These are phyloP conservation scores for Verticillium klebahnii DNA, from an alignment of 2,329 filamentous ascomycete species.

Conservation along the genomic window DNA sequence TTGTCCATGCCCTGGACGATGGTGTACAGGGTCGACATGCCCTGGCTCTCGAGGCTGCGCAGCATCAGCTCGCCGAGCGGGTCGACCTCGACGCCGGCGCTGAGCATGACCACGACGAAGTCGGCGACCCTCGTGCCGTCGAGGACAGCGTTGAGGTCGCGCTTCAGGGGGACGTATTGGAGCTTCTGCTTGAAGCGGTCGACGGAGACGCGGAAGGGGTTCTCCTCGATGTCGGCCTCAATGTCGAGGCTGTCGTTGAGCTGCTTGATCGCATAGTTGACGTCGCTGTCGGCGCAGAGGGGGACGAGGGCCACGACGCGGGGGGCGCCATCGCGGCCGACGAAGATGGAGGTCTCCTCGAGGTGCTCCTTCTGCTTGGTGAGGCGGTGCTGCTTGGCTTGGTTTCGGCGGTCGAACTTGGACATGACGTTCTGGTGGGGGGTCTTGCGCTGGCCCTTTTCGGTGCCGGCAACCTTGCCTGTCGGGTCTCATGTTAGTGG, in stretches of 20 bases:
- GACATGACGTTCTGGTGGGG: constrained; percentile 96
- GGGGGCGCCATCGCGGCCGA: constrained; percentile 81
- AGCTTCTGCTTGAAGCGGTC: constrained; percentile 95
- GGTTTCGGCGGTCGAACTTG: constrained; percentile 91
- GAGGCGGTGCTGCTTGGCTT: constrained; percentile 84
- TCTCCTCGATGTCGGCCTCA: constrained; percentile 56
- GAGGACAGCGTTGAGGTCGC: constrained; percentile 71
- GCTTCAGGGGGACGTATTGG: constrained; percentile 72
- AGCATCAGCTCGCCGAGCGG: constrained; percentile 79
- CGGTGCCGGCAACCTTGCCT: constrained; percentile 71
- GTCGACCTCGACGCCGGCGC: constrained; percentile 79
- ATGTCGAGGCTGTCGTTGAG: constrained; percentile 80
- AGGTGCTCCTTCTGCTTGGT: constrained; percentile 80
- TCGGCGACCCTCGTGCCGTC: constrained; percentile 87
- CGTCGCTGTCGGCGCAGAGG: constrained; percentile 69
- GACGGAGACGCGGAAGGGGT: constrained; percentile 62
- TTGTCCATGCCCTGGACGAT: constrained; percentile 75
- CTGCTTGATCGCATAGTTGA: constrained; percentile 59
- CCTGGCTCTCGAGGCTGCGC: constrained; percentile 85
- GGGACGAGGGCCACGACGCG: constrained; percentile 86
- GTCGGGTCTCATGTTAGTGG: not conserved
- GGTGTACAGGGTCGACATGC: constrained; percentile 87
- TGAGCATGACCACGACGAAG: constrained; percentile 83
- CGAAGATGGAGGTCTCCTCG: constrained; percentile 74
- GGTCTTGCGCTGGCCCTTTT: constrained; percentile 75